Conservation (phyloP, 2,329 filamentous ascomycete genomes). For the Thielaviopsis musarum region DNA sequence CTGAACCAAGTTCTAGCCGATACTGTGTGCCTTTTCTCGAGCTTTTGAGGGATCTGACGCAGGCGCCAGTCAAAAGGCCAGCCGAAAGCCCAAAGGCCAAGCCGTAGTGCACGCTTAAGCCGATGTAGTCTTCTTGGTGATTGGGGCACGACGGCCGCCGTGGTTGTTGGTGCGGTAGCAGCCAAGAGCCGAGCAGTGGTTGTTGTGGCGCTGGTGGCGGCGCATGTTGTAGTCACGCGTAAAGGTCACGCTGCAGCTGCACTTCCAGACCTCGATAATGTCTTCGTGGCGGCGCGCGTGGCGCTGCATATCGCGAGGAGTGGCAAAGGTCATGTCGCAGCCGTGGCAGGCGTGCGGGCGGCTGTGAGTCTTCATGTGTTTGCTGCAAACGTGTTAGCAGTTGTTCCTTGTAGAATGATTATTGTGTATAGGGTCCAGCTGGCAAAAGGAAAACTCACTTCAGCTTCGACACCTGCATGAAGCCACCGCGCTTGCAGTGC, state of each 20-base stretch:
- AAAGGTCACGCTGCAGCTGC: slow-evolving; percentile 5
- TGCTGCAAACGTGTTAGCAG: not conserved
- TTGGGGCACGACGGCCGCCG: slow-evolving; percentile 3
- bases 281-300: slow-evolving; percentile 5
- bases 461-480: not conserved
- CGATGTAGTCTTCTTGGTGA: not conserved
- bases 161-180: not conserved
- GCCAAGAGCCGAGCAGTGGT: not conserved
- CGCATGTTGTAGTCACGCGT: slow-evolving; percentile 10
- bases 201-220: slow-evolving; percentile 3
- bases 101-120: not conserved
- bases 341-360: slow-evolving; percentile 2
- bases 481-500: not conserved
- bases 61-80: no score
- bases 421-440: not conserved
- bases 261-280: slow-evolving; percentile 1
- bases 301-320: slow-evolving; percentile 6
- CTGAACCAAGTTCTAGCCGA: no score
- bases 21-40: no score
- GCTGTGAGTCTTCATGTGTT: slow-evolving; percentile 1
- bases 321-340: slow-evolving; percentile 1
- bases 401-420: not conserved
- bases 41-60: no score
- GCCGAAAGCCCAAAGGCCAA: not conserved
- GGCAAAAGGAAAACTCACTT: not conserved